A percentile compares a stretch with the other conserved stretches of the same genome.
These are phyloP conservation scores for Gossypium gossypioides DNA, from an alignment of 441 rosid genomes.

Conservation along the genomic window DNA sequence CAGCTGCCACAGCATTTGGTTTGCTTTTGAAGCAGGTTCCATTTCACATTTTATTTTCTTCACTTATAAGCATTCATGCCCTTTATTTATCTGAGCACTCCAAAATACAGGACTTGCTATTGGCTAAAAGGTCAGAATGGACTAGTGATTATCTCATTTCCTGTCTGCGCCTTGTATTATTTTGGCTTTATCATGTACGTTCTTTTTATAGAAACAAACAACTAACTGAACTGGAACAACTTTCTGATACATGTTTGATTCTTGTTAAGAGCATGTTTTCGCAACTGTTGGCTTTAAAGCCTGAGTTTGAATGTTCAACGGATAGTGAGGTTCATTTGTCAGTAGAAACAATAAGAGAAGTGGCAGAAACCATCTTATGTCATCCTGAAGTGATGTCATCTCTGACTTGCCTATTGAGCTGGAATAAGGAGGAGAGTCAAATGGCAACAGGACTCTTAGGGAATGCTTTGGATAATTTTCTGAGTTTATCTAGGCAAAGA, in stretches of 20 bases:
- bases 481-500: constrained; percentile 31
- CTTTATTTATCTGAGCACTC: constrained; percentile 28
- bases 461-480: constrained; percentile 32
- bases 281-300: constrained; percentile 30
- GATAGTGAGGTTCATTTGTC: constrained; percentile 20
- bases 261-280: constrained; percentile 48
- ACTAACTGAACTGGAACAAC: constrained; percentile 34
- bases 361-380: constrained; percentile 43
- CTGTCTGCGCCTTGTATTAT: constrained; percentile 47
- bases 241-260: constrained; percentile 50
- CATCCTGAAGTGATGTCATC: constrained; percentile 54
- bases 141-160: constrained; percentile 34
- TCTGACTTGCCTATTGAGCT: constrained; percentile 44
- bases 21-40: constrained; percentile 56
- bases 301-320: constrained; percentile 22
- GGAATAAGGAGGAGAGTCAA: constrained; percentile 22
- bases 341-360: constrained; percentile 37
- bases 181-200: constrained; percentile 62
- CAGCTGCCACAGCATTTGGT: constrained; percentile 47
- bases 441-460: constrained; percentile 20
- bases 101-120: constrained; percentile 45
- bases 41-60: constrained; percentile 66
- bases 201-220: constrained; percentile 35
- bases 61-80: constrained; percentile 30
- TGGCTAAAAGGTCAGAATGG: constrained; percentile 45